phyloP scores from a whole-genome alignment of 2,329 filamentous ascomycete species.

The Aphanocladium album region DNA sequence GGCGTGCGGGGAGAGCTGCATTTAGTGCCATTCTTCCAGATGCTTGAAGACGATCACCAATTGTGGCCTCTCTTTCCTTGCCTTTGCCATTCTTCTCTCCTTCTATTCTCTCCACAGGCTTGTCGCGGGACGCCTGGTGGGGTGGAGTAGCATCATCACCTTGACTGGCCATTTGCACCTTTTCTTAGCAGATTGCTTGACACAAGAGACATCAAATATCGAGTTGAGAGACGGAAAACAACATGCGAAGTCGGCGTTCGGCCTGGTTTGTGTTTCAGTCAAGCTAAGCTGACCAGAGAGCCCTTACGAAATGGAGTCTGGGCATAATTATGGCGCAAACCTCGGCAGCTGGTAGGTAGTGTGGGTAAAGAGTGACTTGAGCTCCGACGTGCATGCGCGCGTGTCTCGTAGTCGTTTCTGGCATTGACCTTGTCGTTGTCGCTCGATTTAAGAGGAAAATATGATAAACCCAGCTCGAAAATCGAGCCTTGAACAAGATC shows the following conservation, averaged over 20 bases:
- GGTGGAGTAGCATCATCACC: neutral
- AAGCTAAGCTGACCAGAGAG: neutral
- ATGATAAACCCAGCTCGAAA: too few relatives aligned
- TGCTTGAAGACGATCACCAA: conserved; percentile 23
- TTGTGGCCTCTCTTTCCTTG: conserved; percentile 15
- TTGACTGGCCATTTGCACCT: neutral
- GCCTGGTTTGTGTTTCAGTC: neutral
- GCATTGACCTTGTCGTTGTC: too few relatives aligned
- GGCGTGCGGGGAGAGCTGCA: conserved; percentile 16
- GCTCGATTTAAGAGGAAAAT: too few relatives aligned
- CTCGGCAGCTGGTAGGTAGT: neutral
- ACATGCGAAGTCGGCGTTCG: neutral
- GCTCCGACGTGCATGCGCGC: too few relatives aligned
- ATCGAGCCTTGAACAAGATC: too few relatives aligned
- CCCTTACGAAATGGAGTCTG: neutral
- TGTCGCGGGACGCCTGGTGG: neutral
- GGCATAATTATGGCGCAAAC: neutral
- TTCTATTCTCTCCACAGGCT: neutral
- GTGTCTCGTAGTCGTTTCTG: too few relatives aligned
- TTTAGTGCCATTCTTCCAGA: conserved; percentile 24
- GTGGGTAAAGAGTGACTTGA: neutral
- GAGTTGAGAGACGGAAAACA: neutral
- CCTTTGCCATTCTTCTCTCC: conserved; percentile 3
- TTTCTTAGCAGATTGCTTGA: neutral
- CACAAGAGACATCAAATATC: too few relatives aligned